Evolutionary conservation across 306 rosid species (phyloP).

Genomic region (Mimosa bimucronata): DNA sequence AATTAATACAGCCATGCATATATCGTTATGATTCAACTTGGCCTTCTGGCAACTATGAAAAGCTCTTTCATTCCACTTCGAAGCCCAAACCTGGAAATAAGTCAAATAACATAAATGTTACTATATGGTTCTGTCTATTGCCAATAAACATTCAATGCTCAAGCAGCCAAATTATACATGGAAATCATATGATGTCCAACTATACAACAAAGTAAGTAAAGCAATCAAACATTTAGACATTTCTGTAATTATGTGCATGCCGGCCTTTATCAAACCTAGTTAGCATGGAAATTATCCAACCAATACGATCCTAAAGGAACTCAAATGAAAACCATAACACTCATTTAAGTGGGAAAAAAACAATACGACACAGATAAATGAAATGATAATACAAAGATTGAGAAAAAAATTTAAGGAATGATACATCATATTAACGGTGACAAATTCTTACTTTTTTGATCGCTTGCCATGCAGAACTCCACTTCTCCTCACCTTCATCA

Average conservation of each 20-base stretch:
- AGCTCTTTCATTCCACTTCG: constrained; percentile 53
- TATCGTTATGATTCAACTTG: constrained; percentile 37
- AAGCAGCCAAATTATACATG: not conserved
- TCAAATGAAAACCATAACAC: not conserved
- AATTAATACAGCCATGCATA: constrained; percentile 44
- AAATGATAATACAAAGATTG: not conserved
- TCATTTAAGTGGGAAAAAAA: not conserved
- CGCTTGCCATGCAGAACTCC: constrained; percentile 47
- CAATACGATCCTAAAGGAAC: no score
- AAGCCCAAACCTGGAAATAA: constrained; percentile 50
- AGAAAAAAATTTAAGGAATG: not conserved
- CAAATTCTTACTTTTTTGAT: constrained; percentile 29
- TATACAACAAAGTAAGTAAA: not conserved
- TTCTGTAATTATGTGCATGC: not conserved
- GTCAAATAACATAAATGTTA: not conserved
- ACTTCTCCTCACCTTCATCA: constrained; percentile 42
- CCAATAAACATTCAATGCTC: not conserved
- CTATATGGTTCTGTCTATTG: constrained; percentile 3
- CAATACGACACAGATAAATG: not conserved
- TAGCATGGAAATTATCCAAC: no score
- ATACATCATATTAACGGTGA: not conserved
- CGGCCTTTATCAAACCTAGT: not conserved
- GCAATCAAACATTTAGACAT: not conserved
- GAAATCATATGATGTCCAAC: not conserved
- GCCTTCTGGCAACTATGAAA: constrained; percentile 39